phyloP scores from a whole-genome alignment of 305 asterid species.

The Solanum hybrid region DNA sequence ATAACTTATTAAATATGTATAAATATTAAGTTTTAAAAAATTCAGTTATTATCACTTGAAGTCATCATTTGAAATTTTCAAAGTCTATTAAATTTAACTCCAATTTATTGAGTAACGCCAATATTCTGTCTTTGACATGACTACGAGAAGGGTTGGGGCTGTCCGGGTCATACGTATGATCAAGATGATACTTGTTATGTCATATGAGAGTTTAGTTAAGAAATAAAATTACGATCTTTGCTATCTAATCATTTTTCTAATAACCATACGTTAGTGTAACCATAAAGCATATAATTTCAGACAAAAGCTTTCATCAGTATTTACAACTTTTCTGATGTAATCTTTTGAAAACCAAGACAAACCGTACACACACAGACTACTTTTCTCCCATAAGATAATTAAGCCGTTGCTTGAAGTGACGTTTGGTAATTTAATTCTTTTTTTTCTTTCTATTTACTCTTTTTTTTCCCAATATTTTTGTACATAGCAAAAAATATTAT shows the following conservation, averaged over 20 bases:
- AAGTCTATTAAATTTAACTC: not conserved
- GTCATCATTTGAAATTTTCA: too few relatives aligned
- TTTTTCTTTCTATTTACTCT: not conserved
- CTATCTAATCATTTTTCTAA: not conserved
- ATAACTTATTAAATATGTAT: too few relatives aligned
- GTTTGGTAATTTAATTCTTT: not conserved
- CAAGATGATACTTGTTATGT: not conserved
- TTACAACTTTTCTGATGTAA: not conserved
- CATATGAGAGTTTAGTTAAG: not conserved
- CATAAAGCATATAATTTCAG: not conserved
- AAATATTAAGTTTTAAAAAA: too few relatives aligned
- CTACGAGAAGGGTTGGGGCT: not conserved
- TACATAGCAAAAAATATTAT: not conserved
- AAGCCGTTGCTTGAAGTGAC: not conserved
- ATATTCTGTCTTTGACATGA: not conserved
- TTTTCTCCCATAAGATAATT: not conserved
- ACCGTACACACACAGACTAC: not conserved
- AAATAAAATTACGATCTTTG: not conserved
- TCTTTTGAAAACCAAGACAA: not conserved
- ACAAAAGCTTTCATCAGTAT: not conserved
- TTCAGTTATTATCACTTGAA: too few relatives aligned
- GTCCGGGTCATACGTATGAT: accelerated
- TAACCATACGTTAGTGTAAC: not conserved
- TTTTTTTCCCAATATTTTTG: not conserved
- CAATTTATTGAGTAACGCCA: not conserved